Evolutionary conservation across 139 green algal species (phyloP).

Genomic region (Chlamydomonas sp.): DNA sequence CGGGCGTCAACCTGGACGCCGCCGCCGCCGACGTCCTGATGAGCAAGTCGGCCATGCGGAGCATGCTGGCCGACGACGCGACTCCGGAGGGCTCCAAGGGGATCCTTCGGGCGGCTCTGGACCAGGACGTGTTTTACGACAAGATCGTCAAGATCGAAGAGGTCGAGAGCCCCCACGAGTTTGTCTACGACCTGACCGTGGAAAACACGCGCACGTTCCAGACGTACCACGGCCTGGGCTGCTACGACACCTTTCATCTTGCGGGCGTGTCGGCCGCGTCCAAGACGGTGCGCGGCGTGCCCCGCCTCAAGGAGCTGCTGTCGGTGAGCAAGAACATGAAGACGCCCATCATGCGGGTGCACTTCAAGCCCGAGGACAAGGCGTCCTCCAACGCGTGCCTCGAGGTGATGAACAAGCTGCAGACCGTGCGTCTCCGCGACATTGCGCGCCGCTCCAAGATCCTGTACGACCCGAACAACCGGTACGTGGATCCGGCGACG

Average conservation of each 20-base stretch:
- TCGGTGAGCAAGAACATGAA: constrained; percentile 87
- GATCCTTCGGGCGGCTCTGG: constrained; percentile 38
- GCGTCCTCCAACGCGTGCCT: constrained; percentile 55
- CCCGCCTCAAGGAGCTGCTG: constrained; percentile 93
- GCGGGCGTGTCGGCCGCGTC: constrained; percentile 59
- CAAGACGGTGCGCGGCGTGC: constrained; percentile 84
- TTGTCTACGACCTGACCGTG: constrained; percentile 8
- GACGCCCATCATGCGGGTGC: constrained; percentile 80
- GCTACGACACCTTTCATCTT: constrained; percentile 86
- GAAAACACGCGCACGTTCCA: constrained; percentile 12
- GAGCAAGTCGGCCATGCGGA: too few species aligned
- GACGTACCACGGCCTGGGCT: not conserved
- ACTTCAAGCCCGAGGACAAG: constrained; percentile 32
- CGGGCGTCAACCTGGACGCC: too few species aligned
- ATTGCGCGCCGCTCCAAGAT: constrained; percentile 19
- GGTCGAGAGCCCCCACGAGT: not conserved
- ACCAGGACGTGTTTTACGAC: constrained; percentile 67
- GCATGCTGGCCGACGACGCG: not conserved
- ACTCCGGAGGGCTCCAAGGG: not conserved
- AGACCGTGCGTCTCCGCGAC: constrained; percentile 82
- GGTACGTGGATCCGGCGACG: not conserved
- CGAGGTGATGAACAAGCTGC: constrained; percentile 71
- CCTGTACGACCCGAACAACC: constrained; percentile 35
- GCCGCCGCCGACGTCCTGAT: too few species aligned
- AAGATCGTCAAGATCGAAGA: constrained; percentile 52